Base-by-base conservation (phyloP, 2,329 filamentous ascomycete species). In the Rhexocercosporidium sp. region DNA sequence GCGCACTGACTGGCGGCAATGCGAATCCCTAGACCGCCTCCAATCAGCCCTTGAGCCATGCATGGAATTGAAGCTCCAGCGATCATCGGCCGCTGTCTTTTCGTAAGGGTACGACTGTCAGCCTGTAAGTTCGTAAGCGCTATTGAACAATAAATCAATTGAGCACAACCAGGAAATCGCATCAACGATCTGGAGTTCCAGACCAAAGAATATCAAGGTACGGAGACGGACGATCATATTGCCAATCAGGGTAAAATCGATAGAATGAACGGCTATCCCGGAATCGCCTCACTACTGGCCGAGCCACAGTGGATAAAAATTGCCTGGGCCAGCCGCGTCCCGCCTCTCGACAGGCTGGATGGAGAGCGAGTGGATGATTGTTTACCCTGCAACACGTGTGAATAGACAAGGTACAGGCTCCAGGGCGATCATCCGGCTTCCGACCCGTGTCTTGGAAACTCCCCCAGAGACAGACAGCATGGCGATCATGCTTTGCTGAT, bases 1-100 rank as follows among this genome's bases (percentile, higher is more conserved):
- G 53, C 53, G 53, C 53, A 57, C 53, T 39, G 34, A 57, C 31
- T 57, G 31, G 29, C 31, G 51, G 29, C 47, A 51, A 51, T 25
- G n/a, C 22, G 14, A 25, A 25, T 29, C 16, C 12, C 25, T 51
- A 18, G 47, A 51, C 47, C 47, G 34, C 25, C 25, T 14, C 47
- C 12, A 51, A 25, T 14, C 47, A 29, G 47, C 34, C 34, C 8
- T 25, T 14, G 25, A 29, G 27, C 25, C 47, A 51, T n/a, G 47
- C 47, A 12, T 18, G 25, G 25, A 25, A 51, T 51, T 37, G 34
- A 11, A 37, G 2, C 8, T 3, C 29, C 47, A 31, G 47, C 25
- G 47, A 31, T 31, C 20, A 51, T 29, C 47, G 22, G 25, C 47
- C 22, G 25, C 46, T 25, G 7, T 1, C 3, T 18, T 14, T 51